These are phyloP conservation scores for Cercospora sp. DNA, from an alignment of 2,329 filamentous ascomycete species.

Conservation along the genomic window DNA sequence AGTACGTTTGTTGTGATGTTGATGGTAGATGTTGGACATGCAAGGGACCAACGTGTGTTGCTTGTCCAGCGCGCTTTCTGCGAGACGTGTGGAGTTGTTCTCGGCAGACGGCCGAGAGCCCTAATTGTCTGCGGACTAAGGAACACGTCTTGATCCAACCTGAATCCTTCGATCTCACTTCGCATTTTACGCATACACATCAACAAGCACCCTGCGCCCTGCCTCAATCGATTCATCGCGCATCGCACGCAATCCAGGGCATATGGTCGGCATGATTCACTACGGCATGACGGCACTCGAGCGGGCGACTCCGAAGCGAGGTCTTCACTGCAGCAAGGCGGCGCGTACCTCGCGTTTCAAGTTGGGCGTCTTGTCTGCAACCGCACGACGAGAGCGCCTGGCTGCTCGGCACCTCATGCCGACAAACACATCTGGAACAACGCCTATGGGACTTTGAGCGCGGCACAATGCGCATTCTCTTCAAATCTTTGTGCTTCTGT, in stretches of 20 bases:
- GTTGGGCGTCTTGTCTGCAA: constrained; percentile 7
- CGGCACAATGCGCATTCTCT: constrained; percentile 2
- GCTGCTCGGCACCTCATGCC: not conserved
- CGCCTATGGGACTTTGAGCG: not conserved
- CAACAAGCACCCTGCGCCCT: not conserved
- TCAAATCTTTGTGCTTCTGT: constrained; percentile 3
- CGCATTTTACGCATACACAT: not conserved
- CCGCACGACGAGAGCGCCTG: constrained; percentile 9
- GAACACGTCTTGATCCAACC: not conserved
- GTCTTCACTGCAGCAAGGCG: not conserved
- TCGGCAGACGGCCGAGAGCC: not conserved
- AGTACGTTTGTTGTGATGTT: not conserved
- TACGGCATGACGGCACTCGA: not conserved
- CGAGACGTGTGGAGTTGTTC: constrained; percentile 9
- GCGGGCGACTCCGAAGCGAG: not conserved
- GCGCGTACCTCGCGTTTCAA: constrained; percentile 16
- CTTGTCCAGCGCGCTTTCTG: constrained; percentile 5
- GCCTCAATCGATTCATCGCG: not conserved
- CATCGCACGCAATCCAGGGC: not conserved
- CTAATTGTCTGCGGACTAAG: not conserved
- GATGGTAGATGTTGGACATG: constrained; percentile 5
- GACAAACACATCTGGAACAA: not conserved
- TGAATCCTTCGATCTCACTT: not conserved
- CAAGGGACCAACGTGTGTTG: constrained; percentile 12
- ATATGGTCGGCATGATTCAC: not conserved